phyloP scores from a whole-genome alignment of 139 green algal species.

The Chlamydomonas sphaeroides region DNA sequence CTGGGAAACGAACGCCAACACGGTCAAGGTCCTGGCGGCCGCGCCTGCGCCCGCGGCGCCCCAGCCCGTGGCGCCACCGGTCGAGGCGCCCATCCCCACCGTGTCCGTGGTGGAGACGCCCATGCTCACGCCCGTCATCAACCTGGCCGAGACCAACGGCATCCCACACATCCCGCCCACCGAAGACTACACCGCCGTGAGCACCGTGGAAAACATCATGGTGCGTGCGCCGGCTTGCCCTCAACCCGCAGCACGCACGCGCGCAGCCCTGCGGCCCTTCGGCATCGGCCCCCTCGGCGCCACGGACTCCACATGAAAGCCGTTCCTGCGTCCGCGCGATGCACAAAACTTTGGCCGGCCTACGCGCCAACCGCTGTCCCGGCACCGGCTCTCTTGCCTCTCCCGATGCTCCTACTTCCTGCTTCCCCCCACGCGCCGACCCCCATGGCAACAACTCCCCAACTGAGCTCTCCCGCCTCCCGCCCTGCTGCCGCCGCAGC shows the following conservation, averaged over 20 bases:
- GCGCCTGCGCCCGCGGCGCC: background rate
- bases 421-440: too few relatives aligned
- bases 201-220: conserved; percentile 25
- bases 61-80: background rate
- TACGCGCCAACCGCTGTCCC: too few relatives aligned
- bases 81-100: background rate
- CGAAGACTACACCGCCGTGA: background rate
- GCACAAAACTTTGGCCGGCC: too few relatives aligned
- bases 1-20: background rate
- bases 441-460: too few relatives aligned
- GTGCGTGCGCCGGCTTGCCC: background rate
- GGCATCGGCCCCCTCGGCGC: too few relatives aligned
- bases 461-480: too few relatives aligned
- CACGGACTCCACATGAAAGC: too few relatives aligned
- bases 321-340: too few relatives aligned
- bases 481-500: background rate
- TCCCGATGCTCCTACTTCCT: too few relatives aligned
- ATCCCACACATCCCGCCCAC: background rate
- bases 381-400: too few relatives aligned
- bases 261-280: too few relatives aligned
- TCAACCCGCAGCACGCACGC: too few relatives aligned
- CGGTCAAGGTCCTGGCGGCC: background rate
- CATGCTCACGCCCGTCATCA: background rate
- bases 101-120: background rate
- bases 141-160: background rate